These are phyloP conservation scores for Eucalyptus pauciflora DNA, from an alignment of 345 rosid genomes.

Conservation along the genomic window DNA sequence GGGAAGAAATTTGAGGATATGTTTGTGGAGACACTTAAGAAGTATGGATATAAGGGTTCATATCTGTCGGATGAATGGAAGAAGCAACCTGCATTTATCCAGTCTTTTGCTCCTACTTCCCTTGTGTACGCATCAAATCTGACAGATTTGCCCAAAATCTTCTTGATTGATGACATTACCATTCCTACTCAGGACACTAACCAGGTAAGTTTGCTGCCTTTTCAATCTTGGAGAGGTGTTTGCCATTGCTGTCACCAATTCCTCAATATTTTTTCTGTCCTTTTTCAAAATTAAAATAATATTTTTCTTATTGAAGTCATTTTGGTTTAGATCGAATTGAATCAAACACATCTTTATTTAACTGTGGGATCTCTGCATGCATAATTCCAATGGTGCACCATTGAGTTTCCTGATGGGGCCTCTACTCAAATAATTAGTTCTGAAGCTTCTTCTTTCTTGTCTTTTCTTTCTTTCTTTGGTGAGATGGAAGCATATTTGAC, in stretches of 20 bases:
- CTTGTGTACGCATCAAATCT: conserved; percentile 49
- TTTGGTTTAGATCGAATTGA: background rate
- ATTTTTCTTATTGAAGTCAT: background rate
- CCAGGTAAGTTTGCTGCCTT: conserved; percentile 32
- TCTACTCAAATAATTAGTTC: background rate
- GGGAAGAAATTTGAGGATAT: conserved; percentile 70
- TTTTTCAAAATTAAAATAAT: background rate
- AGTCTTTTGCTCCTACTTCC: conserved; percentile 92
- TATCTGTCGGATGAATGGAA: conserved; percentile 78
- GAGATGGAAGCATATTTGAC: background rate
- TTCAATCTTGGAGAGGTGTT: background rate
- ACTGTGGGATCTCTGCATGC: background rate
- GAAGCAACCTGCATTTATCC: conserved; percentile 74
- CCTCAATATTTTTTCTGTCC: background rate
- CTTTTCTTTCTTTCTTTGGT: background rate
- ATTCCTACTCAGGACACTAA: conserved; percentile 79
- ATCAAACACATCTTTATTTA: background rate
- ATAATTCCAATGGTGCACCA: background rate
- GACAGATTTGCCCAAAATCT: conserved; percentile 69
- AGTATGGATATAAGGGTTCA: conserved; percentile 75
- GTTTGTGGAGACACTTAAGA: conserved; percentile 57
- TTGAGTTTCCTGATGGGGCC: background rate
- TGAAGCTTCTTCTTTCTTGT: background rate
- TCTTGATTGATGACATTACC: conserved; percentile 67
- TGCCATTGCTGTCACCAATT: background rate